These are phyloP conservation scores for Tremellales sp. DNA, from an alignment of 1,284 basidiomycete genomes.

Conservation along the genomic window DNA sequence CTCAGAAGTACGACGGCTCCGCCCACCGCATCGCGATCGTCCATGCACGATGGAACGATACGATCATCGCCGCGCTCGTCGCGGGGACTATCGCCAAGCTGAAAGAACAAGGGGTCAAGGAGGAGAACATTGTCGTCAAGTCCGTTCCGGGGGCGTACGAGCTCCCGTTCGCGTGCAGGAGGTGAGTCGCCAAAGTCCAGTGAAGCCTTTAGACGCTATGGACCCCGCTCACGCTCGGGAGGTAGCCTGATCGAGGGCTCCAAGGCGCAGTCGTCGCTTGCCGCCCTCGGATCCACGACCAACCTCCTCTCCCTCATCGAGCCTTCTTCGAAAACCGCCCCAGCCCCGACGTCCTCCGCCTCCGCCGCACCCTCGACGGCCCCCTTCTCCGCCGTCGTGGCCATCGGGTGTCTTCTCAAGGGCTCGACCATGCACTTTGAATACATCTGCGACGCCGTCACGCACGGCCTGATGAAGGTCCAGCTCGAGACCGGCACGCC, in stretches of 20 bases:
- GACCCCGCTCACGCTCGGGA: no score
- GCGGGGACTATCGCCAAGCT: constrained; percentile 71
- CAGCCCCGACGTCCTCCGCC: constrained; percentile 51
- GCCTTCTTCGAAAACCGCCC: constrained; percentile 39
- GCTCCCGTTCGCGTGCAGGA: constrained; percentile 81
- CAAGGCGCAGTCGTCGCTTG: constrained; percentile 41
- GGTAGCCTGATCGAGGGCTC: constrained; percentile 46
- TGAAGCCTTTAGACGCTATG: neutral
- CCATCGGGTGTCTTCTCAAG: constrained; percentile 96
- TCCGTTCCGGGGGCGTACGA: constrained; percentile 92
- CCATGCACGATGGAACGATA: constrained; percentile 88
- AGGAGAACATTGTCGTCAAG: constrained; percentile 84
- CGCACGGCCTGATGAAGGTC: constrained; percentile 88
- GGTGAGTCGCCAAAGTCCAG: constrained; percentile 44
- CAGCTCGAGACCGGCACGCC: constrained; percentile 91
- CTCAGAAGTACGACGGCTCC: constrained; percentile 69
- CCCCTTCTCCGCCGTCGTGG: constrained; percentile 91
- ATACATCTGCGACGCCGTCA: constrained; percentile 92
- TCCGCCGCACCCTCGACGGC: constrained; percentile 53
- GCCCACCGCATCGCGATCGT: constrained; percentile 79
- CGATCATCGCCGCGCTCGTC: constrained; percentile 78
- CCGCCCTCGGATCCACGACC: constrained; percentile 40
- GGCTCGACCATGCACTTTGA: constrained; percentile 97
- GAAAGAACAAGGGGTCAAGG: constrained; percentile 78
- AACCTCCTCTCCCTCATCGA: constrained; percentile 67